Evolutionary conservation across 768 basidiomycete genomes (phyloP).

Genomic region (Dictyophora rubrovolvata): DNA sequence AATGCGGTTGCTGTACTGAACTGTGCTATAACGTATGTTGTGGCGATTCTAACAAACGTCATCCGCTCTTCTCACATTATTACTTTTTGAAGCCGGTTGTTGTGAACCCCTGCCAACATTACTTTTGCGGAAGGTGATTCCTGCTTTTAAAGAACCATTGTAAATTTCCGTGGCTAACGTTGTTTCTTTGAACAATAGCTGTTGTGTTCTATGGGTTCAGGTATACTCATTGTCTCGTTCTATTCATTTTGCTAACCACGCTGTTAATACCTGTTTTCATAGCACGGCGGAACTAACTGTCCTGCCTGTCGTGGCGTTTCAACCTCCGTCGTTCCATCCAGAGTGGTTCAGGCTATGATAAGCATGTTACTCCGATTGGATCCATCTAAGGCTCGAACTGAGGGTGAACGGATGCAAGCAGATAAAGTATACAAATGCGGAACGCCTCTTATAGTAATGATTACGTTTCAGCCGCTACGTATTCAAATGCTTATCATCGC

Average conservation of each 20-base stretch:
- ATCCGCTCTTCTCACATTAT: neutral
- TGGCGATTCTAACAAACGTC: constrained; percentile 3
- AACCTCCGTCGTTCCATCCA: constrained; percentile 59
- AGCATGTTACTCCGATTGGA: constrained; percentile 63
- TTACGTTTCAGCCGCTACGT: neutral
- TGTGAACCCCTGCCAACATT: constrained; percentile 79
- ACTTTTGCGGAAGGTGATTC: constrained; percentile 78
- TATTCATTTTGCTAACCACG: constrained; percentile 2
- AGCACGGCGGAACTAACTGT: constrained; percentile 83
- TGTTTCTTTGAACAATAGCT: constrained; percentile 32
- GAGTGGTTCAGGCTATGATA: constrained; percentile 61
- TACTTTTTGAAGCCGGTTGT: constrained; percentile 49
- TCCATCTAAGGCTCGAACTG: constrained; percentile 56
- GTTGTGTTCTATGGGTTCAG: constrained; percentile 73
- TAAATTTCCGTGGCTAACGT: neutral
- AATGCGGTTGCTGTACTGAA: constrained; percentile 79
- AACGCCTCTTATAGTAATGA: constrained; percentile 47
- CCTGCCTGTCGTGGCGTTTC: constrained; percentile 71
- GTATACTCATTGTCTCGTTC: constrained; percentile 38
- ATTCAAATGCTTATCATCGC: neutral
- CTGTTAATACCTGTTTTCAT: constrained; percentile 3
- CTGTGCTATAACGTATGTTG: constrained; percentile 45
- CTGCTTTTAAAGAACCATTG: neutral
- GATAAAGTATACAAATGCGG: constrained; percentile 69
- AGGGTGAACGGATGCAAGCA: constrained; percentile 67